Conservation (phyloP, 768 basidiomycete species). For the Leucocoprinus leucothites region DNA sequence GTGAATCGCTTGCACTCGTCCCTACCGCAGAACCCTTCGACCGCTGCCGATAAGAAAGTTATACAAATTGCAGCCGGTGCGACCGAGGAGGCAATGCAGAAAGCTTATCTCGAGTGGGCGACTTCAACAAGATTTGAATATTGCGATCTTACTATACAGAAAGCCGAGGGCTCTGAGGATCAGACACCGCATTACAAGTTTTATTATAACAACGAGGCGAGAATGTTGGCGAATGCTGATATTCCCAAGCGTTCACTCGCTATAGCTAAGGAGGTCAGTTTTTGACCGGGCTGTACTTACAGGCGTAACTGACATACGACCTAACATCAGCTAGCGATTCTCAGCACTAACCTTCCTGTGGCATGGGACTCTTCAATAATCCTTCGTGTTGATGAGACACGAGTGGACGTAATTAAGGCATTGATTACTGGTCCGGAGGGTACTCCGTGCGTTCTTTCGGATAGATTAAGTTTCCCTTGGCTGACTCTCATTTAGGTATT, state of each 20-base stretch:
- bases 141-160: conserved; percentile 71
- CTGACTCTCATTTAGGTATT: conserved; percentile 47
- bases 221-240: conserved; percentile 80
- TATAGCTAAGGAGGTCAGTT: conserved; percentile 85
- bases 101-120: conserved; percentile 84
- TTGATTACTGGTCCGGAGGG: conserved; percentile 90
- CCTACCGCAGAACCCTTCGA: conserved; percentile 67
- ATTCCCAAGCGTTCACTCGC: conserved; percentile 91
- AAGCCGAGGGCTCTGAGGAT: conserved; percentile 38
- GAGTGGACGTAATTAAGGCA: conserved; percentile 92
- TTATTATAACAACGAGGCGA: conserved; percentile 77
- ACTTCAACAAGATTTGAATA: conserved; percentile 83
- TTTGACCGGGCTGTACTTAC: background rate
- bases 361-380: conserved; percentile 95
- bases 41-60: conserved; percentile 23
- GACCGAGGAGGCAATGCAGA: conserved; percentile 65
- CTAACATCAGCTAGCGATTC: conserved; percentile 70
- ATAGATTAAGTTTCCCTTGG: background rate
- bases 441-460: conserved; percentile 67
- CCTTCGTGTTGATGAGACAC: conserved; percentile 86
- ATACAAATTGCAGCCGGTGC: conserved; percentile 16
- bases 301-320: background rate
- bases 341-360: conserved; percentile 92
- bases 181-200: conserved; percentile 75
- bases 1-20: conserved; percentile 73